A percentile compares a stretch with the other conserved stretches of the same genome.
Conservation (phyloP, 768 basidiomycete species). For the Leccinum broughii region DNA sequence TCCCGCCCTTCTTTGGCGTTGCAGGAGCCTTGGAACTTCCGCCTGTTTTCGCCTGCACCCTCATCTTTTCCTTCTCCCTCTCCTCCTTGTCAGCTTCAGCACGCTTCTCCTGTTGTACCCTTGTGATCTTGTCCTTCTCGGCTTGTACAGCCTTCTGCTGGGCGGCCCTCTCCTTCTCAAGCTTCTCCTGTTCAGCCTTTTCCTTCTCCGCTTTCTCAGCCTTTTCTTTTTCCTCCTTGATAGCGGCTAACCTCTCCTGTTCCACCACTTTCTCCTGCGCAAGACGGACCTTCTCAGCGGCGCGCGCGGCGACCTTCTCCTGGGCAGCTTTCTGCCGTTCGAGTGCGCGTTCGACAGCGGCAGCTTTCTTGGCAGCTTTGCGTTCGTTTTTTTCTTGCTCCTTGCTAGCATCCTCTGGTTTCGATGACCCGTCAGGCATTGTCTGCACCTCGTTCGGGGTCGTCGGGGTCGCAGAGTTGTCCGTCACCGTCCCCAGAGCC, state of each 20-base stretch:
- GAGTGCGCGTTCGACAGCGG: conserved; percentile 59
- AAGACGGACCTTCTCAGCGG: conserved; percentile 54
- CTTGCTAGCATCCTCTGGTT: conserved; percentile 39
- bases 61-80: conserved; percentile 32
- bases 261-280: conserved; percentile 55
- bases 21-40: conserved; percentile 26
- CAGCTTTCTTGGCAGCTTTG: conserved; percentile 65
- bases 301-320: conserved; percentile 54
- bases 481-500: conserved; percentile 43
- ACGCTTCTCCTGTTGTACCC: conserved; percentile 35
- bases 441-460: conserved; percentile 26
- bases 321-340: conserved; percentile 58
- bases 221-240: conserved; percentile 42
- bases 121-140: conserved; percentile 37
- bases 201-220: conserved; percentile 37
- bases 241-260: conserved; percentile 46
- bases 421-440: conserved; percentile 20
- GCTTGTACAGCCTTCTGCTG: conserved; percentile 36
- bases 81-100: conserved; percentile 32
- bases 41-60: conserved; percentile 25
- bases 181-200: conserved; percentile 39
- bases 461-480: conserved; percentile 9
- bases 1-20: conserved; percentile 16
- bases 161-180: conserved; percentile 38
- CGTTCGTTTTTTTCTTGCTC: conserved; percentile 58